These are phyloP conservation scores for Carpinus viminea DNA, from an alignment of 306 rosid species.

Conservation along the genomic window DNA sequence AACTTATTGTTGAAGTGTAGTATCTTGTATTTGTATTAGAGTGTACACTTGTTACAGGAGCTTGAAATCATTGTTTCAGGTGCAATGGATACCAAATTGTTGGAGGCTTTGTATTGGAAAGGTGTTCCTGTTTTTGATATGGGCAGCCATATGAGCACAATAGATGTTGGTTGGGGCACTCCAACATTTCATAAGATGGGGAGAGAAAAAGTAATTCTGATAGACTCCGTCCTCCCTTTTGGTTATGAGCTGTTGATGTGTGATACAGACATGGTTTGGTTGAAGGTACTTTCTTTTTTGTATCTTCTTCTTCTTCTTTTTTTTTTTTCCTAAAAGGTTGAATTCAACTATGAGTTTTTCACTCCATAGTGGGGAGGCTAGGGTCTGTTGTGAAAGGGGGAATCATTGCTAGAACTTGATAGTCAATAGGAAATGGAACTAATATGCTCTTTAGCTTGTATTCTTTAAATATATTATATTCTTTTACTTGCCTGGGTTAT, in stretches of 20 bases:
- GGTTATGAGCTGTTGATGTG: conserved; percentile 93
- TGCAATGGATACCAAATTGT: conserved; percentile 91
- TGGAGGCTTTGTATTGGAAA: conserved; percentile 94
- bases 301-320: conserved; percentile 6
- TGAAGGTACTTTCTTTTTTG: conserved; percentile 59
- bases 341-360: not conserved
- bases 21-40: conserved; percentile 13
- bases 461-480: not conserved
- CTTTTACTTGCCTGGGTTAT: not conserved
- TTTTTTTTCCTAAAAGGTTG: not conserved
- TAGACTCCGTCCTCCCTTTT: conserved; percentile 78
- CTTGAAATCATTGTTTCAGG: conserved; percentile 56
- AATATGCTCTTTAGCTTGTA: not conserved
- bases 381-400: not conserved
- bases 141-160: conserved; percentile 97
- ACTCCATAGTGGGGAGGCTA: not conserved
- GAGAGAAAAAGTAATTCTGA: conserved; percentile 86
- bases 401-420: not conserved
- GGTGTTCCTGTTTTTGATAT: conserved; percentile 95
- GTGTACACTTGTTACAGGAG: conserved; percentile 18
- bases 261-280: conserved; percentile 99
- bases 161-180: conserved; percentile 98
- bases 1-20: conserved; percentile 16
- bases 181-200: conserved; percentile 99
- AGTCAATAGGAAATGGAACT: not conserved